Conservation (phyloP, 1,284 basidiomycete species). For the Coniferiporia sulphurascens region DNA sequence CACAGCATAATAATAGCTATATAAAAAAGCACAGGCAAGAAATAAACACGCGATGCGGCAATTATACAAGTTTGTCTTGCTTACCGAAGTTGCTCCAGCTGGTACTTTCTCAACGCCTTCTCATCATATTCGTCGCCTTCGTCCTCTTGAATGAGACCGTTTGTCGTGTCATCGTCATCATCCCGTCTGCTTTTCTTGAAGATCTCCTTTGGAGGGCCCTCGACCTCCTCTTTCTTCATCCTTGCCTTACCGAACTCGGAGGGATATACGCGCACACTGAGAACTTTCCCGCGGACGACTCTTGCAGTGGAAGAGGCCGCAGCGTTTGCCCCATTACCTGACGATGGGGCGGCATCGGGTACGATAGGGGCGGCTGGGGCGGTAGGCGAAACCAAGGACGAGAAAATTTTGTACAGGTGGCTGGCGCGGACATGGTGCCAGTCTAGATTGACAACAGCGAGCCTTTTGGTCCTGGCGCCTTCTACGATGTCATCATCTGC, state of each 20-base stretch:
- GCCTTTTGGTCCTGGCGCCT: constrained; percentile 58
- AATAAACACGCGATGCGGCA: not conserved
- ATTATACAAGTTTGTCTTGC: constrained; percentile 26
- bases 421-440: constrained; percentile 95
- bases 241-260: constrained; percentile 91
- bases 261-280: constrained; percentile 83
- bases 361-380: constrained; percentile 45
- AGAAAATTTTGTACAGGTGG: constrained; percentile 92
- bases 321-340: constrained; percentile 18
- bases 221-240: constrained; percentile 82
- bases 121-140: constrained; percentile 79
- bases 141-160: constrained; percentile 63
- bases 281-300: constrained; percentile 55
- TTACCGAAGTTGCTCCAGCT: constrained; percentile 87
- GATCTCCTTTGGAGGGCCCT: constrained; percentile 87
- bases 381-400: constrained; percentile 74
- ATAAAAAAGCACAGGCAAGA: not conserved
- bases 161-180: constrained; percentile 58
- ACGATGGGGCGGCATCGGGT: constrained; percentile 23
- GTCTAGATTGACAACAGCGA: constrained; percentile 95
- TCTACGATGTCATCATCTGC: constrained; percentile 29
- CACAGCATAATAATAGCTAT: constrained; percentile 94
- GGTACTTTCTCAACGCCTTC: constrained; percentile 87
- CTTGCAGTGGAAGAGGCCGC: constrained; percentile 24
- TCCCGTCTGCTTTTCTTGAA: constrained; percentile 47